Evolutionary conservation across 192 early-diverging fungal genomes (phyloP), one percentile per base, ranked within the genome.

Genomic region (Coemansia pectinata): DNA sequence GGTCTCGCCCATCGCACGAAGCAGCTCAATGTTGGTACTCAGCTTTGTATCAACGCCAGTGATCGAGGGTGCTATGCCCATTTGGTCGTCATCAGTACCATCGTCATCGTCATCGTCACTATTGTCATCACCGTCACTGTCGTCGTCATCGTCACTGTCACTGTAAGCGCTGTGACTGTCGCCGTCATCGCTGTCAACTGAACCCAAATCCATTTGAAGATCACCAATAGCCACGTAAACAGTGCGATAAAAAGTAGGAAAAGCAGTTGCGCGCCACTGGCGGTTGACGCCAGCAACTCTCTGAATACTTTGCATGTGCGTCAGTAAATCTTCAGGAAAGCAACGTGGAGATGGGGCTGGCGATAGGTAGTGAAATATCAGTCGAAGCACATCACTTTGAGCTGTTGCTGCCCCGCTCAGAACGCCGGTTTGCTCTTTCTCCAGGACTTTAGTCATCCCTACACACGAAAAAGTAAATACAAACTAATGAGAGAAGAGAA

Each of bases 221-320:
- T 17, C 15, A 12, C 15, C 17, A 45, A 52, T 64, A 12, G 34
- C 15, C 0, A 75, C 47, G 4, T 65, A 1, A 1, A 52, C 48
- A 3, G 63, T 69, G 34, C 67, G 55, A 63, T 55, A 62, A 1
- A 66, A 19, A 17, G 39, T 33, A 14, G 67, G 62, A 1, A 65
- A 19, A 3, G 67, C 7, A n/a, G 29, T 19, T 1, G 29, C 63
- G 2, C 73, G 62, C 73, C 73, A 75, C 31, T 38, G 15, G 10
- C 45, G 38, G 38, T 47, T 55, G 5, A 75, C 67, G 1, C 40
- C 38, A 3, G 72, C 50, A 19, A 50, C 48, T 50, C 5, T 19
- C 48, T 7, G 19, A 11, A 50, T n/a, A 25, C 19, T n/a, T 7
- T 19, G 7, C 48, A 19, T 23, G 8, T 50, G 48, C 8, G 48